Base-by-base conservation (phyloP, 139 green algal species). In the Zygnema circumcarinatum region DNA sequence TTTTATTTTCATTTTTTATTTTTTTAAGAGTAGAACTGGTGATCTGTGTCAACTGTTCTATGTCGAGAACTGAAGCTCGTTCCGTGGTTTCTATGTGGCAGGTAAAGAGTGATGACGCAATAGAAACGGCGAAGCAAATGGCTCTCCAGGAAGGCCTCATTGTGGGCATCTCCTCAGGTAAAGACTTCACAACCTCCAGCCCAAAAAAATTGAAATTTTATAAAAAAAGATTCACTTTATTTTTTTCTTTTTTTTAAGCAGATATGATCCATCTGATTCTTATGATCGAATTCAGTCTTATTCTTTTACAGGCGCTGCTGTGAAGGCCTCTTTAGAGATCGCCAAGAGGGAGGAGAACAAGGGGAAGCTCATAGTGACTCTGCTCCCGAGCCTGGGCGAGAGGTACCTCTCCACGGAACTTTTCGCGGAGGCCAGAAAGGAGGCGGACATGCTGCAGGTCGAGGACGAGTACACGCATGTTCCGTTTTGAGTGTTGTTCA, bases 341-440 rank as follows among this genome's bases (percentile, higher is more conserved):
- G 96, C 93, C 2, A 90, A 92, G 62, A 92, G 96, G 40, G 88
- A 91, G 0, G 97, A 99, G 94, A 98, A 97, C 91, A 90, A 91
- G 31, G 97, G 94, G 88, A 98, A 98, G 94, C 94, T 97, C 22
- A 92, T 99, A 0, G 95, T 96, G 7, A 87, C 87, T 3, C 92
- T 99, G 69, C 90, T 99, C 79, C 97, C 97, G 2, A 96, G 92
- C 84, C 98, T 98, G 88, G 97, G 96, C 0, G 97, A 99, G 94
- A 92, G 96, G 0, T 99, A 99, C 93, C 93, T 98, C 33, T 97
- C 94, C 0, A 97, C 95, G 21, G 96, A 96, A 78, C 93, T 98
- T 38, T 98, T 97, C 92, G 94, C 93, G 79, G 92, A 74, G 47
- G 91, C 93, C 72, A 67, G 91, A 1, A 62, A 93, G 2, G 89